Base-by-base conservation (phyloP, 2,329 filamentous ascomycete species). In the Pestalotiopsis sp. region DNA sequence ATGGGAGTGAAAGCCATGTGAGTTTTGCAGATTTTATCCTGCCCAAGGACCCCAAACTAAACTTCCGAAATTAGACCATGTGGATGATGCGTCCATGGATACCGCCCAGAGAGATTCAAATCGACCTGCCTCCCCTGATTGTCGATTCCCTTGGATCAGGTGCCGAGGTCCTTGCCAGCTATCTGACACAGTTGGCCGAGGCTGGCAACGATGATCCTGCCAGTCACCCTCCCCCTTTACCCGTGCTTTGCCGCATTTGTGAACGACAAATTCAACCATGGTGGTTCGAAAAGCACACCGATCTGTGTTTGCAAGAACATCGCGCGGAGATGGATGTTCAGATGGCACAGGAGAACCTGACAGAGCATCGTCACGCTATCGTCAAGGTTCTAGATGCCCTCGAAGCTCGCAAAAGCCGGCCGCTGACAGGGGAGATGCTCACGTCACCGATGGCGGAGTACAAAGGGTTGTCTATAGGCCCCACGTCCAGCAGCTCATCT, bases 211-310 rank as follows among this genome's bases (percentile, higher is more conserved):
- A 92, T 56, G 94, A 93, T 71, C 90, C 92, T 23, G 88, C 89
- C 64, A 90, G 91, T 75, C 91, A 95, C 78, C 91, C 94, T 11
- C 94, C 94, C 2, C 94, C 95, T 0, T 85, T 90, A 12, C 94
- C 94, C 0, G 92, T 98, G 4, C 88, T 99, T 17, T 99, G 96
- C 80, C 94, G 96, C 66, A 98, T 99, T 67, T 99, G 96, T 80
- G 96, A 99, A 79, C 93, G 96, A 67, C 94, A 98, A 71, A 98
- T 99, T 70, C 94, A 94, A 4, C 94, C 95, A 0, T 99, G 96
- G 96, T 99, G 96, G 97, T 99, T 99, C 75, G 96, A 99, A 81
- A 99, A 98, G 80, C 96, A 99, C 79, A 97, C 95, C 2, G 97
- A 99, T 76, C 84, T 98, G 23, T 99, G 96, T 77, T 85, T 98